Conservation (phyloP, 2,329 filamentous ascomycete genomes). For the Elsinoe ampelina region DNA sequence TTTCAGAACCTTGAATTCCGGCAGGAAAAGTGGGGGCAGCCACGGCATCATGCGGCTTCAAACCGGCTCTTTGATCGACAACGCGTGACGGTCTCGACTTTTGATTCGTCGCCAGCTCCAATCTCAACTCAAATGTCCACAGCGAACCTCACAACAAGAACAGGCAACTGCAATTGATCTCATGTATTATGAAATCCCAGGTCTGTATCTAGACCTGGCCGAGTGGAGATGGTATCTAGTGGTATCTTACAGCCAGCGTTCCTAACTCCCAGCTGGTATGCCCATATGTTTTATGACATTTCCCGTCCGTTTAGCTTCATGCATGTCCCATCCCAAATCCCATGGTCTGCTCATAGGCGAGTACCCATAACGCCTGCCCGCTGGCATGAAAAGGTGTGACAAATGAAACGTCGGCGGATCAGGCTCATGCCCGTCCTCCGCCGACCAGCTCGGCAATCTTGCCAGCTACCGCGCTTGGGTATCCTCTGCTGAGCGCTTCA, state of each 20-base stretch:
- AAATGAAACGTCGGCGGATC: background rate
- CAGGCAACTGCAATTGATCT: background rate
- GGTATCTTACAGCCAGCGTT: constrained; percentile 13
- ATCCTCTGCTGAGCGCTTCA: constrained; percentile 85
- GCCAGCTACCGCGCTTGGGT: constrained; percentile 81
- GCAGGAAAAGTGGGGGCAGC: constrained; percentile 6
- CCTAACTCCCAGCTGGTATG: constrained; percentile 5
- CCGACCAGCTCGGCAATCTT: constrained; percentile 83
- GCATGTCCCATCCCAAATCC: background rate
- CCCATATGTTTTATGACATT: background rate
- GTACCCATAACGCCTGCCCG: background rate
- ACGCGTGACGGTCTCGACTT: too few relatives aligned
- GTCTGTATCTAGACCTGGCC: constrained; percentile 1
- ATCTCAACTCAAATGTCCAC: background rate
- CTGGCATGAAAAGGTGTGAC: background rate
- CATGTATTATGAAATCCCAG: constrained; percentile 10
- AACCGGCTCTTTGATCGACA: background rate
- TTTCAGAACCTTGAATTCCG: background rate
- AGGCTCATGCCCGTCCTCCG: constrained; percentile 15
- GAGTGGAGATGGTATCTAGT: constrained; percentile 15
- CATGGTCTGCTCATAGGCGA: background rate
- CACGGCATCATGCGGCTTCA: constrained; percentile 5
- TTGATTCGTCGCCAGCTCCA: too few relatives aligned
- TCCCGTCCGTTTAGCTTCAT: background rate
- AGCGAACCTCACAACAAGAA: background rate